Base-by-base conservation (phyloP, 306 rosid genomes). In the Fagus crenata region DNA sequence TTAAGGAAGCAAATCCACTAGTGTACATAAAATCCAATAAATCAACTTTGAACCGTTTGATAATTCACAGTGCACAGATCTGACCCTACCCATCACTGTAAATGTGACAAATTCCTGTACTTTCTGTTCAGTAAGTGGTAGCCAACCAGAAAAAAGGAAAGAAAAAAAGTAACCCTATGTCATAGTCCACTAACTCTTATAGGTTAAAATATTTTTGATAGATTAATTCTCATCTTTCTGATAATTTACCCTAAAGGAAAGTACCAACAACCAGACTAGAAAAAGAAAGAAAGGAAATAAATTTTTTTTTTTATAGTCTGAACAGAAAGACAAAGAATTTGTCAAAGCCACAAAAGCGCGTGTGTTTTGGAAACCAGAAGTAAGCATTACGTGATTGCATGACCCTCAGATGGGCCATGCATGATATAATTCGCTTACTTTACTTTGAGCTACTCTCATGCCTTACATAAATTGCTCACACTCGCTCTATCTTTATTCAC, bases 321-420 rank as follows among this genome's bases (percentile, higher is more conserved):
- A 39, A 51, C 33, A 1, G 9, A 76, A 7, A 59, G 14, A 7
- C 51, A 51, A 36, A 12, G 39, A 43, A 33, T 0, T 32, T 32
- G 84, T 82, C 80, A 64, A 80, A 64, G 59, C 28, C 59, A 55
- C 3, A 33, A 9, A 4, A 77, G 77, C 84, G 77, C 80, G 86
- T 77, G 82, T 31, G 0, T 36, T 7, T n/a, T 28, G 6, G 61
- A 51, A 6, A 3, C 14, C 12, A 41, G 71, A 78, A 80, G 80
- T 35, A 70, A 71, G 80, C 82, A 77, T 75, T 74, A 87, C 88
- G 89, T 85, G 87, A 84, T 53, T 76, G 84, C 81, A 79, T 81
- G 85, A 81, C 84, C 65, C 17, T 5, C 51, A 85, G 87, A 81
- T 88, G 80, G 87, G 87, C 83, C 87, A 80, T 83, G 93, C 86